Percentiles rank a stretch among this genome's conserved stretches.
phyloP scores from a whole-genome alignment of 257 asterid genomes.

The Solanum gandarillasii region DNA sequence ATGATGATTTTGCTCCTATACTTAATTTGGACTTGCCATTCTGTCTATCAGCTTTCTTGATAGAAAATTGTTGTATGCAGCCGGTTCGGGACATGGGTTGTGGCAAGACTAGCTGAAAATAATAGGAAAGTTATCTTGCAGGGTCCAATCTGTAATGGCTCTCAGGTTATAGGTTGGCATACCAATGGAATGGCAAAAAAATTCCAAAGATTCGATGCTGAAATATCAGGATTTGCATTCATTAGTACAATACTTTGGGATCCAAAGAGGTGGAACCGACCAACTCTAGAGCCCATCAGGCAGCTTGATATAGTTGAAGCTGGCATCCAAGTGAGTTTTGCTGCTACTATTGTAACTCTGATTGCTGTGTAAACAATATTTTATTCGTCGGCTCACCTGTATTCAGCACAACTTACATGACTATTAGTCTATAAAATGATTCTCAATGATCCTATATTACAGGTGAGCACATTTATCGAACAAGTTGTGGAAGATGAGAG shows the following conservation, averaged over 20 bases:
- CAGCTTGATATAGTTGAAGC: conserved; percentile 28
- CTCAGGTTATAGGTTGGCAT: conserved; percentile 72
- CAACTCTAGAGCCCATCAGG: conserved; percentile 48
- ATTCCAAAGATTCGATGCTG: conserved; percentile 38
- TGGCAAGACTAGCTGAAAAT: conserved; percentile 39
- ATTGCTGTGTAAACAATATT: background rate
- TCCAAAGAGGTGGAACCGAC: conserved; percentile 56
- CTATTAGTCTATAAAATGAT: background rate
- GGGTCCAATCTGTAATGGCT: conserved; percentile 71
- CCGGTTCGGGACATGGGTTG: conserved; percentile 57
- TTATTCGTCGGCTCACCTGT: background rate
- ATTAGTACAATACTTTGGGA: conserved; percentile 75
- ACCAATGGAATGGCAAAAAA: conserved; percentile 11
- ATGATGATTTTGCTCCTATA: background rate
- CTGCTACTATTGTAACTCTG: background rate
- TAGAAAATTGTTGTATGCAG: conserved; percentile 31
- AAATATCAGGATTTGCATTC: conserved; percentile 65
- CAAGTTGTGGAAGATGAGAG: conserved; percentile 76
- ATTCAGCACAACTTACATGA: background rate
- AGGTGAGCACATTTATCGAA: conserved; percentile 60
- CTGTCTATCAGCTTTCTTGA: background rate
- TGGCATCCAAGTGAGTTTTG: conserved; percentile 42
- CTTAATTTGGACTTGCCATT: background rate
- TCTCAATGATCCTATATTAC: conserved; percentile 5
- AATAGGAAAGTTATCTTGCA: conserved; percentile 22